phyloP scores from a whole-genome alignment of 2,329 filamentous ascomycete genomes.

The Sclerotinia sclerotiorum region DNA sequence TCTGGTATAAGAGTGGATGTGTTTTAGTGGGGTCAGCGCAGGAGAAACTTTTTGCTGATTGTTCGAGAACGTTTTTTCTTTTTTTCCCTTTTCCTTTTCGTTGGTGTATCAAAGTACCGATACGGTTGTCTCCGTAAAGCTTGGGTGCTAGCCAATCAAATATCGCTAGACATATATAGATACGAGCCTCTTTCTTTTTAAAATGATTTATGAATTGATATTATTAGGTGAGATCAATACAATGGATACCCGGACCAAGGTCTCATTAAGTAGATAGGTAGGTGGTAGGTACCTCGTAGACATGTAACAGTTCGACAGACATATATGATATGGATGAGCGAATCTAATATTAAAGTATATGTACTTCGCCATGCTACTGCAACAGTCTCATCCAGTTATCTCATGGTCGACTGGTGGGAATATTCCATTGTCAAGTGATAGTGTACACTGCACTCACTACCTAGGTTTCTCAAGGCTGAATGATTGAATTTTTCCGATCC shows the following conservation, averaged over 20 bases:
- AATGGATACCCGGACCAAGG: too few relatives aligned
- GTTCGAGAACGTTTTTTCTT: conserved; percentile 12
- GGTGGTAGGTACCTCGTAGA: background rate
- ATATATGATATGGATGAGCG: background rate
- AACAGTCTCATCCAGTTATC: background rate
- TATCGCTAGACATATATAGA: background rate
- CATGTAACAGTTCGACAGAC: background rate
- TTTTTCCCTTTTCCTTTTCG: background rate
- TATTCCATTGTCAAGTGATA: conserved; percentile 4
- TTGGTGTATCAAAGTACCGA: conserved; percentile 5
- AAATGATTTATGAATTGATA: too few relatives aligned
- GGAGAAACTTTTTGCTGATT: conserved; percentile 13
- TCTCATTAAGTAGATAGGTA: too few relatives aligned
- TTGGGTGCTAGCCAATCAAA: background rate
- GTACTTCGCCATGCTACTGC: background rate
- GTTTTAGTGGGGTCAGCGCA: background rate
- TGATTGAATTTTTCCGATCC: conserved; percentile 1
- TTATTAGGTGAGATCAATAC: background rate
- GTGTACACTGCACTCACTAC: background rate
- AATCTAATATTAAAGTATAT: background rate
- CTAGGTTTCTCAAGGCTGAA: conserved; percentile 12
- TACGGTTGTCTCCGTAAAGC: background rate
- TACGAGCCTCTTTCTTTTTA: background rate
- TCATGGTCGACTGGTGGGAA: background rate
- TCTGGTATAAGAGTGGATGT: background rate